These are phyloP conservation scores for Myxozyma neotropica DNA, from an alignment of 805 yeast species.

Conservation along the genomic window DNA sequence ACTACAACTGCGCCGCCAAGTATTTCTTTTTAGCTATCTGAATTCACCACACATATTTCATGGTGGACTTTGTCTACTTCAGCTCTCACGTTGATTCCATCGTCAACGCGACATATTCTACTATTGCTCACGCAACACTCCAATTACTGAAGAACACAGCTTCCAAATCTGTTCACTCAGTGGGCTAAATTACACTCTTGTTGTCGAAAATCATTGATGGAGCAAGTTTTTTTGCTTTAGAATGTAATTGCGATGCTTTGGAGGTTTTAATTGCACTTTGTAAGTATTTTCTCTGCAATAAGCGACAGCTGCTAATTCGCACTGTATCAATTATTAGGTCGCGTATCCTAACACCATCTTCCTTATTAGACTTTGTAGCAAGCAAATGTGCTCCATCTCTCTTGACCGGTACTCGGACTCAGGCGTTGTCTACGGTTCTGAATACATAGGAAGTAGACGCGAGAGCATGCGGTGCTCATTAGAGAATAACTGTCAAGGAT, in stretches of 20 bases:
- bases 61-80: neutral
- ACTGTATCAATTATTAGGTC: too few species aligned
- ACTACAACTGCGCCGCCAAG: too few species aligned
- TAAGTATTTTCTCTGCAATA: too few species aligned
- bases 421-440: too few species aligned
- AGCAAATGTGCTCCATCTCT: neutral
- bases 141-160: neutral
- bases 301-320: too few species aligned
- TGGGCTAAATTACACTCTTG: conserved; percentile 7
- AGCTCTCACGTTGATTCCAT: neutral
- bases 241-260: conserved; percentile 2
- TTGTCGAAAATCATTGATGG: neutral
- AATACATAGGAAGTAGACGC: too few species aligned
- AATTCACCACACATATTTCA: neutral
- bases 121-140: neutral
- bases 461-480: too few species aligned
- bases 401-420: neutral
- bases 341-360: neutral
- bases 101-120: neutral
- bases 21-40: too few species aligned
- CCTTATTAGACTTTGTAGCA: neutral
- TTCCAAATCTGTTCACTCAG: neutral
- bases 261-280: conserved; percentile 1
- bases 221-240: neutral
- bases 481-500: too few species aligned